A percentile compares a stretch with the other conserved stretches of the same genome.
Conservation (phyloP, 1,139 yeast genomes). For the Casaregolazyma lundiana region DNA sequence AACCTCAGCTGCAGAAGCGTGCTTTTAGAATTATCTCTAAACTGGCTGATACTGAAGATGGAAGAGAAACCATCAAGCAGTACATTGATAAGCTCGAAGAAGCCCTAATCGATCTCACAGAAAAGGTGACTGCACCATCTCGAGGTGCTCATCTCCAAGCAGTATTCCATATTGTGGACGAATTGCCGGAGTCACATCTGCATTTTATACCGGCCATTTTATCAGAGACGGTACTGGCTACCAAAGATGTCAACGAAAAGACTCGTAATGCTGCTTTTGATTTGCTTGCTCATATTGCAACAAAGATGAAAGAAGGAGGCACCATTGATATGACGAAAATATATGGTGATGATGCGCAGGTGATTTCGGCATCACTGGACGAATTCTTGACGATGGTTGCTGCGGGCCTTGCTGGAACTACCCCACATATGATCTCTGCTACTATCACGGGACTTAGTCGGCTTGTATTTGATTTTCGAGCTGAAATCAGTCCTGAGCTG, state of each 20-base stretch:
- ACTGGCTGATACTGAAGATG: conserved; percentile 64
- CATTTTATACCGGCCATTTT: conserved; percentile 75
- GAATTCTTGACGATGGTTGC: conserved; percentile 91
- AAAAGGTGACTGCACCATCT: conserved; percentile 64
- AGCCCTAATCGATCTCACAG: conserved; percentile 55
- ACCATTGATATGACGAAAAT: conserved; percentile 59
- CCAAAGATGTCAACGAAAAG: conserved; percentile 92
- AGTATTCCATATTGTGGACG: conserved; percentile 52
- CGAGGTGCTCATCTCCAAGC: conserved; percentile 77
- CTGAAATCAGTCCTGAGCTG: conserved; percentile 49
- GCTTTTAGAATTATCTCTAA: conserved; percentile 76
- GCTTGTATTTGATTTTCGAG: conserved; percentile 79
- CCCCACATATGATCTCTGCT: conserved; percentile 95
- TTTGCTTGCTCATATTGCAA: conserved; percentile 75
- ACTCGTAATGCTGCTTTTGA: conserved; percentile 79
- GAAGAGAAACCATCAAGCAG: conserved; percentile 44
- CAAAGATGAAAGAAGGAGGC: conserved; percentile 67
- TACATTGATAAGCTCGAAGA: conserved; percentile 57
- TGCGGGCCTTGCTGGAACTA: conserved; percentile 92
- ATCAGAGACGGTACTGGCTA: conserved; percentile 83
- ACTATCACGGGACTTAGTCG: conserved; percentile 89
- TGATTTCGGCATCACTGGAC: conserved; percentile 62
- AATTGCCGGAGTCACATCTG: conserved; percentile 59
- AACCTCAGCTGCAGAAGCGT: conserved; percentile 76
- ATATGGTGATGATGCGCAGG: conserved; percentile 55